phyloP scores from a whole-genome alignment of 305 asterid genomes.

The Fraxinus nigra region DNA sequence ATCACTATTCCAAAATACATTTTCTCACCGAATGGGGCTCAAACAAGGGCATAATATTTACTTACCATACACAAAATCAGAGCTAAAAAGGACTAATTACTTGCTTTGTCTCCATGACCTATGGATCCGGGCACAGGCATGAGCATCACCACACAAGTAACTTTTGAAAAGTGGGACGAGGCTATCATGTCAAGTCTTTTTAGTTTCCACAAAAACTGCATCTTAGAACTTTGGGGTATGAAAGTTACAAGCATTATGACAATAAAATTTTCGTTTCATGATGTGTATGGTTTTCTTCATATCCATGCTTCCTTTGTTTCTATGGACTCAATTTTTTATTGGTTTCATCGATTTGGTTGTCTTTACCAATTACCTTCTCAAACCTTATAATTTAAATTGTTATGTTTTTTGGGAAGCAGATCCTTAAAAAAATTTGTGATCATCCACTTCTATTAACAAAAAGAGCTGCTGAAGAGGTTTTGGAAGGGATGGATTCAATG shows the following conservation, averaged over 20 bases:
- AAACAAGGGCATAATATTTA: neutral
- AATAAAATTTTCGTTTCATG: neutral
- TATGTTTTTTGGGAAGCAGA: conserved; percentile 40
- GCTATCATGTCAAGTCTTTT: neutral
- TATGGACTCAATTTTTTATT: neutral
- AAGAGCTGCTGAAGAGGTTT: conserved; percentile 94
- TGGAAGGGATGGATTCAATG: conserved; percentile 89
- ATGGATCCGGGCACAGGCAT: neutral
- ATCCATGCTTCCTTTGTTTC: neutral
- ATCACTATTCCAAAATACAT: no score
- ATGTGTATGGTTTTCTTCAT: neutral
- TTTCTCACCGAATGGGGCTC: no score
- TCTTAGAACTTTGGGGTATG: neutral
- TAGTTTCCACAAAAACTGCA: neutral
- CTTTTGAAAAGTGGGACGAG: neutral
- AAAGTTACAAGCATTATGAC: neutral
- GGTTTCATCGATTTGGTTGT: neutral
- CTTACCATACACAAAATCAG: neutral
- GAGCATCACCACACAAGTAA: neutral
- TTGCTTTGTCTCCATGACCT: neutral
- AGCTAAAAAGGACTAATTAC: neutral
- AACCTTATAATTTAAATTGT: neutral
- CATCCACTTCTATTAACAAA: conserved; percentile 92
- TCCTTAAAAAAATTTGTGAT: conserved; percentile 90
- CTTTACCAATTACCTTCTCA: neutral